Evolutionary conservation across 2,329 filamentous ascomycete genomes (phyloP).

Genomic region (Ophiognomonia clavigignenti-juglandacearum): DNA sequence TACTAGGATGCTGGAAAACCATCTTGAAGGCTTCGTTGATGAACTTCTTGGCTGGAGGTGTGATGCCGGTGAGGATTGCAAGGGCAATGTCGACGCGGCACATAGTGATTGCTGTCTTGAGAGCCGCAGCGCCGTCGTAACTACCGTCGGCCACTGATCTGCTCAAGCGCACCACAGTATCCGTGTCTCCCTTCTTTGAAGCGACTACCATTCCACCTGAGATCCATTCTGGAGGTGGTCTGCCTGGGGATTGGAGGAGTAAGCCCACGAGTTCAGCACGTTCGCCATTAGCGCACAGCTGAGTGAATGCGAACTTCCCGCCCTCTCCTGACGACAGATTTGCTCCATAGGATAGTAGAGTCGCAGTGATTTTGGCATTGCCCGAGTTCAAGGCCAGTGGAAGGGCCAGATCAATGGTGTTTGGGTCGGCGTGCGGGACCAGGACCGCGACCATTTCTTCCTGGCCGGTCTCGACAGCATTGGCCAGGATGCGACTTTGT

Average conservation of each 20-base stretch:
- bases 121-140: constrained; percentile 45
- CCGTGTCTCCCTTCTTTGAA: constrained; percentile 41
- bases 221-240: constrained; percentile 35
- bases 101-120: constrained; percentile 43
- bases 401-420: constrained; percentile 45
- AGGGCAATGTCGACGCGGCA: constrained; percentile 50
- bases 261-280: constrained; percentile 42
- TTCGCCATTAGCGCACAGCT: constrained; percentile 41
- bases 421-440: constrained; percentile 46
- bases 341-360: constrained; percentile 48
- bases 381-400: constrained; percentile 42
- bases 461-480: constrained; percentile 45
- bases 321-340: constrained; percentile 41
- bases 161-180: constrained; percentile 46
- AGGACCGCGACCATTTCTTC: constrained; percentile 50
- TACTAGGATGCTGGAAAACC: constrained; percentile 39
- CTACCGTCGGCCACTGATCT: constrained; percentile 50
- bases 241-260: constrained; percentile 44
- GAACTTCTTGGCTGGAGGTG: constrained; percentile 42
- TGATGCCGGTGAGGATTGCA: constrained; percentile 48
- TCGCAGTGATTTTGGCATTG: constrained; percentile 38
- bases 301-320: constrained; percentile 49
- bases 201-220: constrained; percentile 51
- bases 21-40: constrained; percentile 47
- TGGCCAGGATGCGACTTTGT: constrained; percentile 44